Conservation (phyloP, 2,329 filamentous ascomycete species). For the Didymosphaeria variabile region DNA sequence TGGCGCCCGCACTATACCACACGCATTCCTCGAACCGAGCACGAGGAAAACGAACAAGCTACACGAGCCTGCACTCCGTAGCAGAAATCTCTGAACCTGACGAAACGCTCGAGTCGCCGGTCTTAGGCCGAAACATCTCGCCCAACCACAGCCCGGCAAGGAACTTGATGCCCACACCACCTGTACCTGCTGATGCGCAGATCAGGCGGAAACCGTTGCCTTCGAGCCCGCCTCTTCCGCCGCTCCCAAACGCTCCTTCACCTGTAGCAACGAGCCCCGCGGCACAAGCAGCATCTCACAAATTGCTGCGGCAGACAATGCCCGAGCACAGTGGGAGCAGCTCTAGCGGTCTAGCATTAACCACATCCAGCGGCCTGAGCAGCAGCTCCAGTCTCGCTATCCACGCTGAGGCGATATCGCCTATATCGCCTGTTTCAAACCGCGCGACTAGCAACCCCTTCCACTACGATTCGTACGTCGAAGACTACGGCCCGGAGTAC, state of each 20-base stretch:
- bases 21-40: slow-evolving; percentile 47
- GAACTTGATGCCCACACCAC: slow-evolving; percentile 21
- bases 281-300: slow-evolving; percentile 29
- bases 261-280: slow-evolving; percentile 24
- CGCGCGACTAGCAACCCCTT: slow-evolving; percentile 35
- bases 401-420: slow-evolving; percentile 23
- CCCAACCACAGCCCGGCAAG: slow-evolving; percentile 16
- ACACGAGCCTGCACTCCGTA: slow-evolving; percentile 43
- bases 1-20: slow-evolving; percentile 39
- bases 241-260: slow-evolving; percentile 1
- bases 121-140: slow-evolving; percentile 25
- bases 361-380: slow-evolving; percentile 19
- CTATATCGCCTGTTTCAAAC: slow-evolving; percentile 25
- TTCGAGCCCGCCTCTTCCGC: slow-evolving; percentile 19
- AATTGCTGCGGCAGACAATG: slow-evolving; percentile 35
- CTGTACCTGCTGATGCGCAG: slow-evolving; percentile 24
- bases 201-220: slow-evolving; percentile 40
- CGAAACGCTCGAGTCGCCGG: slow-evolving; percentile 33
- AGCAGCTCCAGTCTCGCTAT: slow-evolving; percentile 15
- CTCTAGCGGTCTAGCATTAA: slow-evolving; percentile 31
- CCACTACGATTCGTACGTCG: slow-evolving; percentile 36
- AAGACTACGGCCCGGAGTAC: slow-evolving; percentile 46
- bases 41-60: slow-evolving; percentile 43
- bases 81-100: slow-evolving; percentile 44
- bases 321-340: slow-evolving; percentile 37